Conservation (phyloP, 768 basidiomycete genomes). For the Gymnopilus dilepis region DNA sequence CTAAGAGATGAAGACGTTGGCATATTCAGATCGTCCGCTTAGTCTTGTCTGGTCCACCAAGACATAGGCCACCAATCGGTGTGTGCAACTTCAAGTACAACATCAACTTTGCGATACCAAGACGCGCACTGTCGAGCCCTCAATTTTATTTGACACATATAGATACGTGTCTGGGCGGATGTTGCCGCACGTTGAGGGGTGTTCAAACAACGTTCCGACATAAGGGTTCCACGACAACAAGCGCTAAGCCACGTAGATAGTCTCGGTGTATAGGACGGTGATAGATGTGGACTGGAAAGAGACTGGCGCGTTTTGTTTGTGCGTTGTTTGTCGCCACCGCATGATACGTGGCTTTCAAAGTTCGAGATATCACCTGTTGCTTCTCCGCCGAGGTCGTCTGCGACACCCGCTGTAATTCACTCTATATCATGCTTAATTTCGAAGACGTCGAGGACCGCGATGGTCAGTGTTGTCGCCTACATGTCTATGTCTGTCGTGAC, state of each 20-base stretch:
- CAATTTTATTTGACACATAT: too few species aligned
- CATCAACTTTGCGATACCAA: too few species aligned
- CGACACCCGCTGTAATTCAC: conserved; percentile 37
- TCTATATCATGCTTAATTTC: conserved; percentile 71
- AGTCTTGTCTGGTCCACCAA: too few species aligned
- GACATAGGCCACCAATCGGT: too few species aligned
- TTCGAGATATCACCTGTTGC: conserved; percentile 21
- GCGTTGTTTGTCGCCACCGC: conserved; percentile 17
- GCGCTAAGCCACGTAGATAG: neutral
- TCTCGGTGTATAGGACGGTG: neutral
- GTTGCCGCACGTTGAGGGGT: too few species aligned
- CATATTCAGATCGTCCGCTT: too few species aligned
- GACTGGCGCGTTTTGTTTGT: conserved; percentile 22
- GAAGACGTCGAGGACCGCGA: conserved; percentile 98
- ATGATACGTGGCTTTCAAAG: conserved; percentile 40
- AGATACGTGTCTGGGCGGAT: too few species aligned
- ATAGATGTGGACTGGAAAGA: neutral
- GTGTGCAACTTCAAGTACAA: too few species aligned
- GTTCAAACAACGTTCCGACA: too few species aligned
- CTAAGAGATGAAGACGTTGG: too few species aligned
- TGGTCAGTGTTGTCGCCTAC: conserved; percentile 55
- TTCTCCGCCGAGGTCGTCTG: conserved; percentile 40
- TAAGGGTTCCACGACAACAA: neutral
- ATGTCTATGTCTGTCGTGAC: neutral
- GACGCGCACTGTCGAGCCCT: too few species aligned